These are phyloP conservation scores for Penicillium frequentans DNA, from an alignment of 2,329 filamentous ascomycete species.

Conservation along the genomic window DNA sequence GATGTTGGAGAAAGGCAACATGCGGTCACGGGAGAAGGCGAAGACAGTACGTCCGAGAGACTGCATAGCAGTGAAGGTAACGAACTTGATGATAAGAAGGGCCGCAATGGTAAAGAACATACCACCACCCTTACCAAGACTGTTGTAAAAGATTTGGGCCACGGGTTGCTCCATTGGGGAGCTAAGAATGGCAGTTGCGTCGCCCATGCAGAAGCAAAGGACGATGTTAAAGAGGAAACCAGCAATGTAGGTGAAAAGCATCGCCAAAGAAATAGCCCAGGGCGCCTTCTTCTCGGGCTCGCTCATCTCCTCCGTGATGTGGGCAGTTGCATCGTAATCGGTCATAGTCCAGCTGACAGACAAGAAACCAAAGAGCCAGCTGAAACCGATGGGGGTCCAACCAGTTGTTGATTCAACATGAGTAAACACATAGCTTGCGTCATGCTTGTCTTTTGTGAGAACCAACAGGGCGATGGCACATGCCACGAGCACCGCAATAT, in stretches of 20 bases:
- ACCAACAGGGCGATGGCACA: slow-evolving; percentile 55
- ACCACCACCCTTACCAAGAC: slow-evolving; percentile 53
- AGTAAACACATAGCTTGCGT: slow-evolving; percentile 56
- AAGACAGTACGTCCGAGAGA: slow-evolving; percentile 56
- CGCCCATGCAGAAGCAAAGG: slow-evolving; percentile 58
- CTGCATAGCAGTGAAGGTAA: slow-evolving; percentile 59
- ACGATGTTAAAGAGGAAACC: slow-evolving; percentile 62
- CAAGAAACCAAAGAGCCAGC: slow-evolving; percentile 61
- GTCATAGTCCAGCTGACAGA: slow-evolving; percentile 63
- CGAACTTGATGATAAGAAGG: slow-evolving; percentile 60
- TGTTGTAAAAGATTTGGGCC: slow-evolving; percentile 60
- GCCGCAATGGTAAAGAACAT: slow-evolving; percentile 58
- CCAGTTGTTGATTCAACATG: slow-evolving; percentile 53
- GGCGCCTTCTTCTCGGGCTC: slow-evolving; percentile 54
- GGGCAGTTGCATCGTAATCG: slow-evolving; percentile 50
- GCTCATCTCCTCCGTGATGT: slow-evolving; percentile 55
- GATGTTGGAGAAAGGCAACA: slow-evolving; percentile 48
- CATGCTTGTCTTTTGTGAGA: slow-evolving; percentile 53
- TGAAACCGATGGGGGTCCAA: slow-evolving; percentile 57
- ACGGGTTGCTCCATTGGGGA: slow-evolving; percentile 54
- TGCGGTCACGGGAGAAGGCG: slow-evolving; percentile 55
- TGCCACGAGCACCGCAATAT: slow-evolving; percentile 53
- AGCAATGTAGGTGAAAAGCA: slow-evolving; percentile 56
- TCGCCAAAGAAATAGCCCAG: slow-evolving; percentile 58
- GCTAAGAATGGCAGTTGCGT: slow-evolving; percentile 47